phyloP scores from a whole-genome alignment of 2,329 filamentous ascomycete genomes.

The Penicillium sumatraense region DNA sequence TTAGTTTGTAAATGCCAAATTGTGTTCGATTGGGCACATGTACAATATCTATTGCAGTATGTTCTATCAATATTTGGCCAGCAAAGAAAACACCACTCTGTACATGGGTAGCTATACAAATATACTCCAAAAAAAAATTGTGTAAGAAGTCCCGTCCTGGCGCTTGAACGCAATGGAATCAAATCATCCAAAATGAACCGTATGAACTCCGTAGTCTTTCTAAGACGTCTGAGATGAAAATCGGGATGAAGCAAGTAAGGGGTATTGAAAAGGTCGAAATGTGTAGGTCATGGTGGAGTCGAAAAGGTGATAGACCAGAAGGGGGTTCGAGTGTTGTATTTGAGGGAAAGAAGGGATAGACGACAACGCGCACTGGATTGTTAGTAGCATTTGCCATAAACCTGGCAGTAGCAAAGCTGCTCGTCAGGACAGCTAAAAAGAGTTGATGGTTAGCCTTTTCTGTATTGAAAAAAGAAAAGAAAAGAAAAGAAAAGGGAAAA shows the following conservation, averaged over 20 bases:
- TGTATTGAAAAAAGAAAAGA: no score
- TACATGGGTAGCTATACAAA: background rate
- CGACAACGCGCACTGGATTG: background rate
- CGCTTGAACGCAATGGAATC: constrained; percentile 16
- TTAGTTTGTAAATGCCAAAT: background rate
- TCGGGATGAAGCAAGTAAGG: background rate
- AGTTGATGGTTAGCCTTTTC: background rate
- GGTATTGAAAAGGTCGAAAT: constrained; percentile 12
- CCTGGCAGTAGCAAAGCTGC: constrained; percentile 41
- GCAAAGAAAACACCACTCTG: no score
- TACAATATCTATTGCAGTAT: no score
- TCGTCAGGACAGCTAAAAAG: constrained; percentile 38
- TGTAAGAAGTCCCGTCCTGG: background rate
- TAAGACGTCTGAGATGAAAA: background rate
- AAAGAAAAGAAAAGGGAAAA: no score
- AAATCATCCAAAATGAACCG: constrained; percentile 3
- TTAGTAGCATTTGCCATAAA: constrained; percentile 43
- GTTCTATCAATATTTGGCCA: background rate
- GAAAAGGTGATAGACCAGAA: background rate
- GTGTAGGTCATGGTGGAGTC: background rate
- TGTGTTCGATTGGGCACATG: no score
- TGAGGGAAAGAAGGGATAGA: background rate
- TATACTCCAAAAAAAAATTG: background rate
- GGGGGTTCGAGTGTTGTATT: no score
- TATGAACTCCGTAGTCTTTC: constrained; percentile 7